These are phyloP conservation scores for Urtica urens DNA, from an alignment of 306 rosid species.

Conservation along the genomic window DNA sequence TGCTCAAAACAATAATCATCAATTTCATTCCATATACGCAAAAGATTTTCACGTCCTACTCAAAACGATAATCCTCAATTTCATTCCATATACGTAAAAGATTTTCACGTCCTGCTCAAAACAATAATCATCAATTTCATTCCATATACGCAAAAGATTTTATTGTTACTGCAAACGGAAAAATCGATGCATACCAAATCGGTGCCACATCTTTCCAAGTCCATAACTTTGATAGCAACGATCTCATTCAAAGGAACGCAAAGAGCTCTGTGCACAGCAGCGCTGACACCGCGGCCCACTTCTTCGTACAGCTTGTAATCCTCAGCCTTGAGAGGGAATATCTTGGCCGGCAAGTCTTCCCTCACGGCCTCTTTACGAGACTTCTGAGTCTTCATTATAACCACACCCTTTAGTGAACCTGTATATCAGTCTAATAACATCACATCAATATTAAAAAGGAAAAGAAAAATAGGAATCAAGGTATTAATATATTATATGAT, in stretches of 20 bases:
- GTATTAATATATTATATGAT: too few relatives aligned
- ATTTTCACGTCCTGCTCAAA: constrained; percentile 57
- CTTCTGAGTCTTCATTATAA: not conserved
- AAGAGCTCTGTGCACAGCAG: constrained; percentile 75
- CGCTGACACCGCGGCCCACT: constrained; percentile 96
- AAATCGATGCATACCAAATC: constrained; percentile 46
- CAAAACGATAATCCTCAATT: not conserved
- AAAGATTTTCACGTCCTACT: constrained; percentile 61
- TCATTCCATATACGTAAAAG: not conserved
- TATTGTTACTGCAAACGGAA: too few relatives aligned
- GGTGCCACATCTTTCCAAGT: constrained; percentile 73
- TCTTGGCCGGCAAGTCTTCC: constrained; percentile 43
- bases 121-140: not conserved
- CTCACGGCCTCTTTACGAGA: constrained; percentile 20
- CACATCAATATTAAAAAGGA: not conserved
- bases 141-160: not conserved
- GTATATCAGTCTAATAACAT: not conserved
- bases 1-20: constrained; percentile 12
- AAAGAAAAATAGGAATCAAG: not conserved
- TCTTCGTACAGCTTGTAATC: constrained; percentile 78
- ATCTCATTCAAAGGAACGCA: constrained; percentile 65
- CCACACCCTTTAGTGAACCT: constrained; percentile 3
- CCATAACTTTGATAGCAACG: constrained; percentile 87
- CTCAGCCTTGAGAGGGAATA: constrained; percentile 50
- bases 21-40: not conserved